Evolutionary conservation across 139 green algal genomes (phyloP), one percentile per base, ranked within the genome.

Genomic region (Chlorokybus atmophyticus): DNA sequence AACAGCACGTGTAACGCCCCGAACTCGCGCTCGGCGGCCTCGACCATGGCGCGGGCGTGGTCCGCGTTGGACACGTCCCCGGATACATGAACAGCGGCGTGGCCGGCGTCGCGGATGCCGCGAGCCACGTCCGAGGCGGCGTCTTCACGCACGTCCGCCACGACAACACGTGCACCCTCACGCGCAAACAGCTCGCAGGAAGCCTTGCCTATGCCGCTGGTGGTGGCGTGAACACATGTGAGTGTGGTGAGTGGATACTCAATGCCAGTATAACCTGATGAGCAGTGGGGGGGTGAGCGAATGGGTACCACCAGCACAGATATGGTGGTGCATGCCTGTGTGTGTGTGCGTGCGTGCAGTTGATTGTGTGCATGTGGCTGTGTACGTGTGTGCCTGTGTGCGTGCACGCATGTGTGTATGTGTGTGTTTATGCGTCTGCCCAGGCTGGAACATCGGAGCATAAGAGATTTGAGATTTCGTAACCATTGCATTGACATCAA

Each of bases 1-100:
- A 67, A 67, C 29, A 67, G 49, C 2, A 67, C 39, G 26, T 60
- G 25, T 4, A 67, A 23, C 14, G 32, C 49, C 4, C 59, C 59
- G 51, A 67, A 67, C 49, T 65, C 47, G 14, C 29, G n/a, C 57
- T 66, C 47, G 17, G 57, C 57, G 7, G 47, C 32, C 3, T 14
- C n/a, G 24, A 66, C 50, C 31, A 66, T 66, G 3, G 14, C 47
- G 27, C 49, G 24, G n/a, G 24, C n/a, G 29, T 66, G 26, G 30
- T 62, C 38, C 32, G 23, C 31, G 19, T 47, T 38, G 21, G 57
- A 35, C 25, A 66, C 38, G 26, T 66, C 24, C 8, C n/a, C 57
- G 26, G 14, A 23, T 25, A 66, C 4, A 8, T 23, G 14, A 10
- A 62, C 4, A 6, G 57, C 57, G 24, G 28, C 19, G 3, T 47